A percentile compares a stretch with the other conserved stretches of the same genome.
Evolutionary conservation across 163 green algal species (phyloP).

Genomic region (Trebouxiophyceae sp.): DNA sequence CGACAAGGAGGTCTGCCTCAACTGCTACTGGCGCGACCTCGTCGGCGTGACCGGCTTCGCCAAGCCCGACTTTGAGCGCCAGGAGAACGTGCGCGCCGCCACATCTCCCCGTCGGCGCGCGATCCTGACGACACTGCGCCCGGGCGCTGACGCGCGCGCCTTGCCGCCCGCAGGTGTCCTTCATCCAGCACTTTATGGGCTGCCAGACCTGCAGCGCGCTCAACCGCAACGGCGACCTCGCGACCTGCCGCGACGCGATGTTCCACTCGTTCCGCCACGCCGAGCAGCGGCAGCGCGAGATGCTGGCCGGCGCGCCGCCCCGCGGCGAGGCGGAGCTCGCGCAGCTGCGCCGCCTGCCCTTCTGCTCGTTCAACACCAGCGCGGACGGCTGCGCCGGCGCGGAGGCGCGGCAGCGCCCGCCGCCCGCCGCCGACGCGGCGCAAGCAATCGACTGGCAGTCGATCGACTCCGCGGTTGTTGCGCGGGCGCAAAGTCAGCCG

Average conservation of each 20-base stretch:
- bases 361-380: background rate
- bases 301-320: background rate
- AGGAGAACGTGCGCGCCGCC: background rate
- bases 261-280: background rate
- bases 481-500: no score
- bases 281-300: background rate
- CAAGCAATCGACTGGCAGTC: no score
- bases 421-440: no score
- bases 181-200: conserved; percentile 3
- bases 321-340: background rate
- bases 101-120: no score
- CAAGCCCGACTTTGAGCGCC: background rate
- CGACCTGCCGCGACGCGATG: background rate
- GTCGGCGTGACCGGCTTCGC: conserved; percentile 1
- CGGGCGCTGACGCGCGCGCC: background rate
- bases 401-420: no score
- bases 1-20: conserved; percentile 9
- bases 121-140: no score
- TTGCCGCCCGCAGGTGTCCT: background rate
- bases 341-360: background rate
- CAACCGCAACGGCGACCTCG: background rate
- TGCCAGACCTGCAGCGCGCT: conserved; percentile 1
- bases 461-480: no score
- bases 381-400: background rate
- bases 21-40: conserved; percentile 13